These are phyloP conservation scores for Exophiala sp. DNA, from an alignment of 2,329 filamentous ascomycete genomes.

Conservation along the genomic window DNA sequence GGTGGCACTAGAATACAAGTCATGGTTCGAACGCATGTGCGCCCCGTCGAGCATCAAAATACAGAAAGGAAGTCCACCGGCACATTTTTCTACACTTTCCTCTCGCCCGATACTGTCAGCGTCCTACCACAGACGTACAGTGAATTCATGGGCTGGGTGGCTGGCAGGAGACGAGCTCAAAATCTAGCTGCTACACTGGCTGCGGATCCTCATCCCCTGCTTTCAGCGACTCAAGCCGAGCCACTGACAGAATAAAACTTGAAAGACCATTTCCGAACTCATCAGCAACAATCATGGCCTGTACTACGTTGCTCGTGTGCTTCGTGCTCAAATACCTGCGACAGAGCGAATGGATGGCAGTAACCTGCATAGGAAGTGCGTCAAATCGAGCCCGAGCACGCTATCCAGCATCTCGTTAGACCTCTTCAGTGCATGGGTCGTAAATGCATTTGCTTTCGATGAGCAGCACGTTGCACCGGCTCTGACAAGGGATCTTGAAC, in stretches of 20 bases:
- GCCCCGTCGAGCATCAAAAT: slow-evolving; percentile 67
- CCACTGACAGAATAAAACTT: slow-evolving; percentile 19
- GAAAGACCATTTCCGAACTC: not conserved
- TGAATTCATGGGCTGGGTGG: slow-evolving; percentile 64
- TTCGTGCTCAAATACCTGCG: no score
- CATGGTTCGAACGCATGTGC: slow-evolving; percentile 67
- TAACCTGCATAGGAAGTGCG: no score
- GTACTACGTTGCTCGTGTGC: no score
- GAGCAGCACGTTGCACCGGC: no score
- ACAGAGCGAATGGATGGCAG: no score
- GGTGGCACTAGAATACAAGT: slow-evolving; percentile 63
- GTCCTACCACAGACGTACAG: slow-evolving; percentile 63
- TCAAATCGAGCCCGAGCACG: no score
- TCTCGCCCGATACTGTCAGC: slow-evolving; percentile 61
- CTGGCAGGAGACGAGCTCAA: slow-evolving; percentile 55
- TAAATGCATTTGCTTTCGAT: no score
- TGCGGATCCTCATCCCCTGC: slow-evolving; percentile 21
- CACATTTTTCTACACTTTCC: slow-evolving; percentile 73
- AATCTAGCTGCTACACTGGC: slow-evolving; percentile 47
- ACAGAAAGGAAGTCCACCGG: slow-evolving; percentile 60
- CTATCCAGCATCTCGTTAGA: no score
- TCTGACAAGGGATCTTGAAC: no score
- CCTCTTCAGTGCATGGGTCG: no score
- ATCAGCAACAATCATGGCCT: no score
- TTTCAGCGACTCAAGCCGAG: slow-evolving; percentile 15